Evolutionary conservation across 1,284 basidiomycete species (phyloP).

Genomic region (Cutaneotrichosporon dermatis): DNA sequence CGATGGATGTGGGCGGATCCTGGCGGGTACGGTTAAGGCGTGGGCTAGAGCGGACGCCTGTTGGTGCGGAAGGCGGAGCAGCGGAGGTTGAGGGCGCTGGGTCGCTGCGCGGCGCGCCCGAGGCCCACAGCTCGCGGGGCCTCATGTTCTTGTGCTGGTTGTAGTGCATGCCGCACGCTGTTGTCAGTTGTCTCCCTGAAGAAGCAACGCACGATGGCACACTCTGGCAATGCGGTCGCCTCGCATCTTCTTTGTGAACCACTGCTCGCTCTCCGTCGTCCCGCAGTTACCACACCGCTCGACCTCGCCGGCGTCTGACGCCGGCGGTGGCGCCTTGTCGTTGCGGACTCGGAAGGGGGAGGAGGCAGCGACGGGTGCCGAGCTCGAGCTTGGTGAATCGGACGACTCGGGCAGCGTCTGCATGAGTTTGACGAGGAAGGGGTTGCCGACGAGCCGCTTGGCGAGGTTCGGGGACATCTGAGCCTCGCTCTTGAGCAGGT

Average conservation of each 20-base stretch:
- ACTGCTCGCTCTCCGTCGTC: constrained; percentile 32
- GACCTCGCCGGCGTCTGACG: neutral
- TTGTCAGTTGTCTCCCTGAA: neutral
- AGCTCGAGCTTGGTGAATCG: neutral
- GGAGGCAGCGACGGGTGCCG: neutral
- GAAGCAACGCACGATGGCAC: constrained; percentile 40
- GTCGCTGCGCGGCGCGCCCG: neutral
- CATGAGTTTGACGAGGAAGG: constrained; percentile 35
- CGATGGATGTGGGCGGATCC: constrained; percentile 6
- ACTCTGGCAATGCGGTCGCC: constrained; percentile 34
- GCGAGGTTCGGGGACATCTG: constrained; percentile 42
- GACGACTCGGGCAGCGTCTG: constrained; percentile 31
- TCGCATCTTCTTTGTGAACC: constrained; percentile 36
- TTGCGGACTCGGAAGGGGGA: neutral
- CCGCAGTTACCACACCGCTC: constrained; percentile 41
- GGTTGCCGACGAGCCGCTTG: constrained; percentile 35
- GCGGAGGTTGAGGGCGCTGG: neutral
- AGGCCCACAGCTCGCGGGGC: constrained; percentile 16
- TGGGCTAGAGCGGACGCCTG: constrained; percentile 7
- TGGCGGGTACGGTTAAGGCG: constrained; percentile 9
- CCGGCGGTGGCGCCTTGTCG: neutral
- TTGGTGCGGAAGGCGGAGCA: neutral
- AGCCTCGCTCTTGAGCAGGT: constrained; percentile 36
- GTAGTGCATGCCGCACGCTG: constrained; percentile 45
- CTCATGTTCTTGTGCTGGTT: constrained; percentile 46